phyloP scores from a whole-genome alignment of 2,329 filamentous ascomycete species.

The Phoma sp. region DNA sequence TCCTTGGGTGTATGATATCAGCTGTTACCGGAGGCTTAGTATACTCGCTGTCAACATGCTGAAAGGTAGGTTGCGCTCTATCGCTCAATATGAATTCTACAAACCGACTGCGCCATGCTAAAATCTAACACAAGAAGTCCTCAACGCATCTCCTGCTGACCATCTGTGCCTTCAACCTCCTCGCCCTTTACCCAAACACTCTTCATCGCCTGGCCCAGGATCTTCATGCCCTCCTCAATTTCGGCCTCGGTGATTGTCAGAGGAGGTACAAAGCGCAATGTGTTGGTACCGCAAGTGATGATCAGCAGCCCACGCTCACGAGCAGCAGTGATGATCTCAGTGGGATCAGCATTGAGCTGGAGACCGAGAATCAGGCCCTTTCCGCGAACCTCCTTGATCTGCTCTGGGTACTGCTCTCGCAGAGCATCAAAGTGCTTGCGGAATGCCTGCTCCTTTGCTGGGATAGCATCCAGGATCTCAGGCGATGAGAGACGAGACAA shows the following conservation, averaged over 20 bases:
- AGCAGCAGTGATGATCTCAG: conserved; percentile 80
- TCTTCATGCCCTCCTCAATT: conserved; percentile 78
- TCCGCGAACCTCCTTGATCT: conserved; percentile 82
- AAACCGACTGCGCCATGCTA: background rate
- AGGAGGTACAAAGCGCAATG: conserved; percentile 88
- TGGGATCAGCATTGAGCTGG: conserved; percentile 78
- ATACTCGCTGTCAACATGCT: no score
- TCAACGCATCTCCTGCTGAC: conserved; percentile 46
- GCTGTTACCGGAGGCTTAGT: no score
- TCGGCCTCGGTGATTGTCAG: conserved; percentile 81
- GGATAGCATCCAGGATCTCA: conserved; percentile 72
- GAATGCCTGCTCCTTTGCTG: conserved; percentile 70
- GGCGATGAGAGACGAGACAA: conserved; percentile 77
- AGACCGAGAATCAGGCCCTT: conserved; percentile 85
- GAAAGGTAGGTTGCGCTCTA: conserved; percentile 1
- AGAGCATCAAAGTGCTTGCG: conserved; percentile 64
- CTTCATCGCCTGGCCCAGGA: conserved; percentile 73
- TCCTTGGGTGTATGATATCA: no score
- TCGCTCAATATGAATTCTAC: conserved; percentile 2
- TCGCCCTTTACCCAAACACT: conserved; percentile 58
- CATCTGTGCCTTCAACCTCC: conserved; percentile 39
- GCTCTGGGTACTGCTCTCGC: conserved; percentile 68
- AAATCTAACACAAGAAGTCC: no score
- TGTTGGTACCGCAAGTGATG: conserved; percentile 93
- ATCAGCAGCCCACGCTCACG: conserved; percentile 86